Evolutionary conservation across 257 asterid genomes (phyloP).

Genomic region (Rubia yunnanensis): DNA sequence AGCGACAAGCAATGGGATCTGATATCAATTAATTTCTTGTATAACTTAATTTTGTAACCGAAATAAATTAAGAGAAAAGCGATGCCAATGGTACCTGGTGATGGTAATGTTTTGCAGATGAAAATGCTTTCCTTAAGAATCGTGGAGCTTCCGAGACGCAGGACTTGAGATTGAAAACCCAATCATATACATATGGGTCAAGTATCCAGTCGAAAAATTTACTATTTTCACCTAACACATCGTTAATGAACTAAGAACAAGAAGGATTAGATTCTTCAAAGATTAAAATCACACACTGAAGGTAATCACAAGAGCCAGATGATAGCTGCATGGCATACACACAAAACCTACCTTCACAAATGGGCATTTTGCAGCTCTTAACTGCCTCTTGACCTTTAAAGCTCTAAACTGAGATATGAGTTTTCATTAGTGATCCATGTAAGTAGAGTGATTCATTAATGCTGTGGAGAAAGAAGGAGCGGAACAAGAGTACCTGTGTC

Average conservation of each 20-base stretch:
- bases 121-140: conserved; percentile 23
- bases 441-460: background rate
- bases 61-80: background rate
- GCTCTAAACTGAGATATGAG: conserved; percentile 41
- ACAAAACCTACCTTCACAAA: conserved; percentile 45
- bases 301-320: conserved; percentile 8
- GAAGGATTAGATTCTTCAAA: conserved; percentile 5
- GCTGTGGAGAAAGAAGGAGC: background rate
- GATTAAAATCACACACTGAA: background rate
- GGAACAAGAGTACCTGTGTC: conserved; percentile 42
- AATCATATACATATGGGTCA: conserved; percentile 28
- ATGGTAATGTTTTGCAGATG: conserved; percentile 49
- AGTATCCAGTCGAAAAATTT: conserved; percentile 28
- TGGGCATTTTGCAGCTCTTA: conserved; percentile 49
- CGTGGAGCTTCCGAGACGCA: conserved; percentile 36
- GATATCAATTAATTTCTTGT: background rate
- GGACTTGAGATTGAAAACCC: conserved; percentile 24
- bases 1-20: background rate
- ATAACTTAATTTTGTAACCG: background rate
- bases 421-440: conserved; percentile 1
- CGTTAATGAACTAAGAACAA: conserved; percentile 34
- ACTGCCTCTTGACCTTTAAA: conserved; percentile 38
- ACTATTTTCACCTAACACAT: conserved; percentile 18
- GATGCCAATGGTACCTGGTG: conserved; percentile 47
- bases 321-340: conserved; percentile 5